Evolutionary conservation across 202 grass and related monocot genomes (phyloP).

Genomic region (Brachypodium distachyon): DNA sequence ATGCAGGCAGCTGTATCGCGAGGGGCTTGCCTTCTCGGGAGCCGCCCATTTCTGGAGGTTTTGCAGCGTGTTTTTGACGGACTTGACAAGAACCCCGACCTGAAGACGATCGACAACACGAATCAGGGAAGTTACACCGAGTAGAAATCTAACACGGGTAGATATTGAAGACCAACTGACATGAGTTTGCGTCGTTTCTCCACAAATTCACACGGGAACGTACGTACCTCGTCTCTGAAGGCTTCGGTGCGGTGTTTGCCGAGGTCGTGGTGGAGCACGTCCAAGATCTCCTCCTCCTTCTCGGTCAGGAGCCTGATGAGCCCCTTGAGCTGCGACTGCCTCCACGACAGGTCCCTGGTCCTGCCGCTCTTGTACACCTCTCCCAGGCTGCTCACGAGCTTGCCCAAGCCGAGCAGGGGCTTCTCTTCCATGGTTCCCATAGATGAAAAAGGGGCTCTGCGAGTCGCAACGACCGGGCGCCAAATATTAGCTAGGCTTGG

Average conservation of each 20-base stretch:
- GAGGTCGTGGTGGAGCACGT: slow-evolving; percentile 44
- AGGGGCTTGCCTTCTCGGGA: slow-evolving; percentile 30
- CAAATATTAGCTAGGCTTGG: not conserved
- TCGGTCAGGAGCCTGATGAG: slow-evolving; percentile 42
- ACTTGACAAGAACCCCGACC: slow-evolving; percentile 46
- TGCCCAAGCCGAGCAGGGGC: not conserved
- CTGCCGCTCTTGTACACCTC: slow-evolving; percentile 35
- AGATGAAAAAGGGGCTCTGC: not conserved
- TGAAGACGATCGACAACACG: not conserved
- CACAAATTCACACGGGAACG: not conserved
- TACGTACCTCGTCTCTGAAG: slow-evolving; percentile 45
- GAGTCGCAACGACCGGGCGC: not conserved
- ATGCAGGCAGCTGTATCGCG: not conserved
- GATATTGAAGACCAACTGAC: too few species aligned
- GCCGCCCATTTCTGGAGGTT: slow-evolving; percentile 46
- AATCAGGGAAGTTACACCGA: too few species aligned
- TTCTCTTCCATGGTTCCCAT: slow-evolving; percentile 12
- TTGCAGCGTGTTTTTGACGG: slow-evolving; percentile 22
- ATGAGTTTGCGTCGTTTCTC: too few species aligned
- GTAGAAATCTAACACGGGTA: not conserved
- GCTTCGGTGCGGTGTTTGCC: slow-evolving; percentile 47
- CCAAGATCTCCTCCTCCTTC: slow-evolving; percentile 44
- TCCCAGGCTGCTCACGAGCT: slow-evolving; percentile 11
- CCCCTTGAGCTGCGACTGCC: slow-evolving; percentile 43
- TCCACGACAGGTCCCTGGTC: slow-evolving; percentile 45